Conservation (phyloP, 2,329 filamentous ascomycete genomes). For the Aureobasidium sp. region DNA sequence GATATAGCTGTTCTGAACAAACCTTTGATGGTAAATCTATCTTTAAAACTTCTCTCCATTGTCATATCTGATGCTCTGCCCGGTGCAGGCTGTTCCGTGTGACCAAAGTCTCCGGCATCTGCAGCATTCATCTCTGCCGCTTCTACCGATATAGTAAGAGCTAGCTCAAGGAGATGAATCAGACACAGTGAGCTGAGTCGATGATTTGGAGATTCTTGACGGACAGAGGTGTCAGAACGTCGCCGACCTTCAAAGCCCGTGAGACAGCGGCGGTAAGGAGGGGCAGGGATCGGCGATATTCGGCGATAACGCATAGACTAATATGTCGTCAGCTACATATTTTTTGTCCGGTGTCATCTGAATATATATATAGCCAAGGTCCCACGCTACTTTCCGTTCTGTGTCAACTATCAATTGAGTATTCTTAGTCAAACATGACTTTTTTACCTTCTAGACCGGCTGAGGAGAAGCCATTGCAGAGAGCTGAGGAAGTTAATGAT, state of each 20-base stretch:
- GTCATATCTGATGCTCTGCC: too few relatives aligned
- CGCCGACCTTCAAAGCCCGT: neutral
- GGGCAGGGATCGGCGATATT: slow-evolving; percentile 5
- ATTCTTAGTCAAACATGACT: neutral
- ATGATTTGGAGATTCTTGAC: neutral
- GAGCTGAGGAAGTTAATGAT: slow-evolving; percentile 30
- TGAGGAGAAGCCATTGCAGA: slow-evolving; percentile 18
- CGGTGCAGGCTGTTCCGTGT: neutral
- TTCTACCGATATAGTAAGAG: neutral
- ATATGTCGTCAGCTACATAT: slow-evolving; percentile 4
- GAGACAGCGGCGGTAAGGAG: neutral
- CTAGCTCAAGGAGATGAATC: neutral
- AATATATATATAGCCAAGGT: neutral
- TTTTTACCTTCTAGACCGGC: slow-evolving; percentile 17
- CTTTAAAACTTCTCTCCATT: too few relatives aligned
- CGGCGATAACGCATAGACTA: neutral
- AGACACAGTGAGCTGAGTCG: neutral
- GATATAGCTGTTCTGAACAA: neutral
- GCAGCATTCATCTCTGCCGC: too few relatives aligned
- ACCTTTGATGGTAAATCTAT: neutral
- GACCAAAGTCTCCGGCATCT: neutral
- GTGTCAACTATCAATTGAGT: neutral
- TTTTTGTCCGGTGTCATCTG: neutral
- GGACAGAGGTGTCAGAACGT: neutral
- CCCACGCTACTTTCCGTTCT: neutral